Evolutionary conservation across 148 eudicot species (phyloP), one percentile per base, ranked within the genome.

Genomic region (Persicaria maculosa): DNA sequence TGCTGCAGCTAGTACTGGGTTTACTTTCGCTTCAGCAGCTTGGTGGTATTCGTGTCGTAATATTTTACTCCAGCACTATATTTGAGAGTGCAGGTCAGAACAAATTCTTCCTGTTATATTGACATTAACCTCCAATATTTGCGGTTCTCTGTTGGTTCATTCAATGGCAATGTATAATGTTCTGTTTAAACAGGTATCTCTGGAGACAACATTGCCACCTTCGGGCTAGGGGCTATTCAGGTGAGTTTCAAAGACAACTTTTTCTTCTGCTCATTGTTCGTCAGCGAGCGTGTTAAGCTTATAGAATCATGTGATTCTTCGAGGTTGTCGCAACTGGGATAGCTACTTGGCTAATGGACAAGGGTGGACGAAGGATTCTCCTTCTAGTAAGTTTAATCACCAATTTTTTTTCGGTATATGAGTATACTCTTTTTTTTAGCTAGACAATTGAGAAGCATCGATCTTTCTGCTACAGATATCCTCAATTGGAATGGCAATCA

Each of bases 21-120:
- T 73, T 93, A 78, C 95, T 93, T 72, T 45, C 84, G 68, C 85
- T 93, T 65, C 98, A 93, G 77, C 98, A 93, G 81, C 93, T 93
- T 71, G 81, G 88, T 80, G 98, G 98, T 50, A 89, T 88, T 59
- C 90, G 91, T 59, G 98, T 85, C 78, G 86, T 93, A 74, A 71
- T 93, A 22, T 93, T 91, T 78, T 93, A 93, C 71, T 87, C 98
- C 74, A 90, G 84, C 71, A 85, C 80, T 55, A 91, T 91, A 50
- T 91, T 93, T 71, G 81, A 85, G 82, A 80, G 84, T 65, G 98
- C 98, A 76, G 98, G 98, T 93, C 47, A 83, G 87, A 76, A 10
- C 68, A 62, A 62, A 31, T 62, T 58, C n/a, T 47, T 22, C 8
- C 9, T 50, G 46, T 4, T 75, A 44, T 12, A 16, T 19, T 62